A percentile compares a stretch with the other conserved stretches of the same genome.
Conservation (phyloP, 768 basidiomycete genomes). For the Boletus edulis region DNA sequence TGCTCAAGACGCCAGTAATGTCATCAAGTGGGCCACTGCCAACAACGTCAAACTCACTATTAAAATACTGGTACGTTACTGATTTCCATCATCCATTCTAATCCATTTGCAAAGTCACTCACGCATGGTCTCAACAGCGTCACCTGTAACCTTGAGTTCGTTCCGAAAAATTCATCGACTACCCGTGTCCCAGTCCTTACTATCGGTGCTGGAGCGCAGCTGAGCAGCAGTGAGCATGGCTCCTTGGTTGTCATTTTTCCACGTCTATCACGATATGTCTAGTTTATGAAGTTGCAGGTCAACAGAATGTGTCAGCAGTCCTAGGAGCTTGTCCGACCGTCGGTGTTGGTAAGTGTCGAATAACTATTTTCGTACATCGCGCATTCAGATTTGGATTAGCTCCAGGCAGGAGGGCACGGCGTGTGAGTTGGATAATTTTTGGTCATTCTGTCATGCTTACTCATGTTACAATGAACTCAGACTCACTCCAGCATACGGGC, state of each 20-base stretch:
- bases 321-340: neutral
- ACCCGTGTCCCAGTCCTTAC: neutral
- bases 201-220: neutral
- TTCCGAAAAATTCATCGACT: neutral
- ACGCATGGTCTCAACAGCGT: neutral
- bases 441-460: neutral
- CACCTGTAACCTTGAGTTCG: neutral
- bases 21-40: neutral
- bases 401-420: neutral
- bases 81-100: neutral
- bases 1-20: neutral
- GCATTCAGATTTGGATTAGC: neutral
- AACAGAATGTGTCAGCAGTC: neutral
- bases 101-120: neutral
- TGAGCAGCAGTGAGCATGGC: neutral
- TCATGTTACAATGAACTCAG: neutral
- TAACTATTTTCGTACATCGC: neutral
- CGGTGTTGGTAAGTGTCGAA: neutral
- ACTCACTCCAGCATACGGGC: neutral
- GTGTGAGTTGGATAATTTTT: neutral
- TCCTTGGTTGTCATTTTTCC: neutral
- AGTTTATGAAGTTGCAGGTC: neutral
- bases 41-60: neutral
- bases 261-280: neutral
- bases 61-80: neutral